Evolutionary conservation across 73 alveolate species (phyloP).

Genomic region (Breviolum minutum): DNA sequence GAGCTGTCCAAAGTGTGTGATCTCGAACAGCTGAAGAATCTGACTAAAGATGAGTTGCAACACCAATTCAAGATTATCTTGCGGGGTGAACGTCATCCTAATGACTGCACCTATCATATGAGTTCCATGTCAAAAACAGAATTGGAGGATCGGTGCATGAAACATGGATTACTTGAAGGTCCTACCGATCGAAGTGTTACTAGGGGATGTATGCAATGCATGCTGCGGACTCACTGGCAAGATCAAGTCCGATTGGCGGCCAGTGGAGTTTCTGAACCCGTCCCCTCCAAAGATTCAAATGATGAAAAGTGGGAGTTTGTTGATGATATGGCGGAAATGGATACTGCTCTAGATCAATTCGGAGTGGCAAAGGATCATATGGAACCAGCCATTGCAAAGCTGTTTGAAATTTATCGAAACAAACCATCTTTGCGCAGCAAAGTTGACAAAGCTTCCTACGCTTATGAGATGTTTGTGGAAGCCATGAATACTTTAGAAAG

Average conservation of each 20-base stretch:
- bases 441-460: neutral
- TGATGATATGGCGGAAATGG: neutral
- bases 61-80: neutral
- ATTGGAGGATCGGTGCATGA: neutral
- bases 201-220: neutral
- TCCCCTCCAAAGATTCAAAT: neutral
- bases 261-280: neutral
- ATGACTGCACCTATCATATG: neutral
- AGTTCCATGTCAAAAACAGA: neutral
- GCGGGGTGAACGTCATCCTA: constrained; percentile 12
- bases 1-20: neutral
- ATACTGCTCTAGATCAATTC: no score
- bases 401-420: neutral
- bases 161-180: neutral
- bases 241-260: neutral
- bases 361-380: neutral
- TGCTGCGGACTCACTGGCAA: neutral
- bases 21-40: neutral
- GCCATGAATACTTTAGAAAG: neutral
- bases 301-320: neutral
- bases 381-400: neutral
- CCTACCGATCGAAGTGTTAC: neutral
- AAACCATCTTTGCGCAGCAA: neutral
- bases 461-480: neutral
- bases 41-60: neutral